Evolutionary conservation across 2,329 filamentous ascomycete species (phyloP), one percentile per base, ranked within the genome.

Genomic region (Grosmannia huntii): DNA sequence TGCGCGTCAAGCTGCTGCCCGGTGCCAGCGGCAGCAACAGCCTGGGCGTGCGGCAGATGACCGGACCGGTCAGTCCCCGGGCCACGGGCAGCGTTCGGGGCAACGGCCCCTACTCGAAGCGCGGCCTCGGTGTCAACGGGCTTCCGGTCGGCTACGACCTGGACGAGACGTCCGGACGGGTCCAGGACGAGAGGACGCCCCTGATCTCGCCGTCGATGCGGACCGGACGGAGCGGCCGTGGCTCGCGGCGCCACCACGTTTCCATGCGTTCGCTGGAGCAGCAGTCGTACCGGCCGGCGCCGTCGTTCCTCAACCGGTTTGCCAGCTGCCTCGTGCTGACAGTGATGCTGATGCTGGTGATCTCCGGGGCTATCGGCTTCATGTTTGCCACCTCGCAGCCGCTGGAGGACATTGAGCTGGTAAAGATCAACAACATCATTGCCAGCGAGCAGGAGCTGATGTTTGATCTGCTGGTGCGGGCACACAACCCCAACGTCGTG

Each of bases 401-500:
- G 7, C 80, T 99, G 53, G 81, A 83, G 28, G 83, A 88, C 62
- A 87, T 97, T 60, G 78, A 86, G 62, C 82, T 97, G 51, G 76
- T 86, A 58, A 85, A 86, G 62, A 90, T 99, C 64, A 83, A 87
- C 65, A 95, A 96, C 64, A 90, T 99, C 27, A 80, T 97, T 54
- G 91, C 91, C 2, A 96, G 89, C 65, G 89, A 96, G 70, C 89
- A 96, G 69, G 91, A 97, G 69, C 80, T 99, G 49, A 96, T 99
- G 83, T 81, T 97, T 66, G 92, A 99, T 70, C 74, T 99, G 54
- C 83, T 89, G 23, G 89, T 99, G 60, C 83, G 83, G 64, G 94
- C 92, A 0, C 79, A 92, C 65, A 99, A 99, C 68, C 91, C 92
- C 1, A 99, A 97, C 65, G 84, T 96, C 48, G 87, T 97, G 46